A percentile compares a stretch with the other conserved stretches of the same genome.
phyloP scores from a whole-genome alignment of 257 asterid species.

The Henckelia pumila region DNA sequence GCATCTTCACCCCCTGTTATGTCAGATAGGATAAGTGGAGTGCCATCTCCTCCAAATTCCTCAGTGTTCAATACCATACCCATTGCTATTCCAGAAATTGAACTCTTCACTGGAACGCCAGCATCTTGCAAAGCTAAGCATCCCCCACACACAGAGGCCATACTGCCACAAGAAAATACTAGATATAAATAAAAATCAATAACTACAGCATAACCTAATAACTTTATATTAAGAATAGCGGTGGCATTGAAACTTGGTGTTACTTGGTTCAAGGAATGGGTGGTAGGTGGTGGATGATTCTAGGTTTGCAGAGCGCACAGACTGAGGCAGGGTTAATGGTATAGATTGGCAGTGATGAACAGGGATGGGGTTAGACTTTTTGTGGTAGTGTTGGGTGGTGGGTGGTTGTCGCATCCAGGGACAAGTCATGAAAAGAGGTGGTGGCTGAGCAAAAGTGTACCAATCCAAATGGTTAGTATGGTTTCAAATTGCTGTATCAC shows the following conservation, averaged over 20 bases:
- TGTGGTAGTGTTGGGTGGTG: slow-evolving; percentile 2
- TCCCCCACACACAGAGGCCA: slow-evolving; percentile 99
- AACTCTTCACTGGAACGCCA: slow-evolving; percentile 85
- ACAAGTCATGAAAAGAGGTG: background rate
- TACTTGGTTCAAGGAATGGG: background rate
- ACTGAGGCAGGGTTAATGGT: background rate
- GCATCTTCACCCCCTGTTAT: slow-evolving; percentile 98
- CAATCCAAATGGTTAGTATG: background rate
- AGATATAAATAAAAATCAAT: slow-evolving; percentile 17
- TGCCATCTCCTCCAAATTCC: slow-evolving; percentile 98
- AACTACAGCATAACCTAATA: background rate
- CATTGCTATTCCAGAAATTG: slow-evolving; percentile 99
- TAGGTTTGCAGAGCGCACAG: background rate
- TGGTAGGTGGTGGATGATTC: background rate
- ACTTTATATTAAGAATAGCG: background rate
- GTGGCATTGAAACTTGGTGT: background rate
- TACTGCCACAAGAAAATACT: slow-evolving; percentile 50
- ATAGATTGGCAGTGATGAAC: background rate
- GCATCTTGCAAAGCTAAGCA: slow-evolving; percentile 98
- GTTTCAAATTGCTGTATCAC: background rate
- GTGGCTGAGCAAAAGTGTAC: slow-evolving; percentile 9
- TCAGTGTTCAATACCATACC: slow-evolving; percentile 92
- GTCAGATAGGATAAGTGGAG: slow-evolving; percentile 95
- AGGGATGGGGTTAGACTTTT: background rate
- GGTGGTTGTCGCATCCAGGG: slow-evolving; percentile 1